These are phyloP conservation scores for Panicum virgatum DNA, from an alignment of 202 grass and related monocot species.

Conservation along the genomic window DNA sequence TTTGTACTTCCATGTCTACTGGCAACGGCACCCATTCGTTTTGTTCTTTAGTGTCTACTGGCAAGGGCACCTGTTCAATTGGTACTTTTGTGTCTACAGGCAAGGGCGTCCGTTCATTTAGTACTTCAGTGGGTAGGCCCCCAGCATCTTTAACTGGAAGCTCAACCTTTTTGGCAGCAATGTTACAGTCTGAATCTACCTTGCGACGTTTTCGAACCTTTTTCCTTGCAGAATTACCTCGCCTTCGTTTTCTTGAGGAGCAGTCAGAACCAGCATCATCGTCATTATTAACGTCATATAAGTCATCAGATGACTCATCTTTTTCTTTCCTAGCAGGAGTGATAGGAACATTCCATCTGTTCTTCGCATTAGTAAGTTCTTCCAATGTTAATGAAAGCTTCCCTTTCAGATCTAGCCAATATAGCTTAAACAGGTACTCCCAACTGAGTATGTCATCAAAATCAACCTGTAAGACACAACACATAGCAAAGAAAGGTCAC, in stretches of 20 bases:
- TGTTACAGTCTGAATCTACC: conserved; percentile 8
- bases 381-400: conserved; percentile 85
- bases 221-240: conserved; percentile 59
- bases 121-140: conserved; percentile 39
- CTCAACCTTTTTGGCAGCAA: conserved; percentile 28
- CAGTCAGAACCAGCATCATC: conserved; percentile 82
- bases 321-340: conserved; percentile 57
- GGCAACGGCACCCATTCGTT: conserved; percentile 43
- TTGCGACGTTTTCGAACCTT: conserved; percentile 51
- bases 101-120: conserved; percentile 41
- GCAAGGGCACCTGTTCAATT: conserved; percentile 42
- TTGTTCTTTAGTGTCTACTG: conserved; percentile 43
- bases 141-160: conserved; percentile 29
- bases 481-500: conserved; percentile 1
- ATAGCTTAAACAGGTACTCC: conserved; percentile 98
- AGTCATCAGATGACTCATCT: conserved; percentile 81
- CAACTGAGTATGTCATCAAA: conserved; percentile 93
- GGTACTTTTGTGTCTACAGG: conserved; percentile 43
- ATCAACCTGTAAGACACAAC: conserved; percentile 70
- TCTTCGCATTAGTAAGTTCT: conserved; percentile 84
- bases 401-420: conserved; percentile 87
- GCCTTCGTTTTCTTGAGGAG: conserved; percentile 57
- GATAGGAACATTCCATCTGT: conserved; percentile 60
- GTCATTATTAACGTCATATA: conserved; percentile 79
- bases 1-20: conserved; percentile 47